Conservation (phyloP, 1,284 basidiomycete genomes). For the Ceratobasidium sp. region DNA sequence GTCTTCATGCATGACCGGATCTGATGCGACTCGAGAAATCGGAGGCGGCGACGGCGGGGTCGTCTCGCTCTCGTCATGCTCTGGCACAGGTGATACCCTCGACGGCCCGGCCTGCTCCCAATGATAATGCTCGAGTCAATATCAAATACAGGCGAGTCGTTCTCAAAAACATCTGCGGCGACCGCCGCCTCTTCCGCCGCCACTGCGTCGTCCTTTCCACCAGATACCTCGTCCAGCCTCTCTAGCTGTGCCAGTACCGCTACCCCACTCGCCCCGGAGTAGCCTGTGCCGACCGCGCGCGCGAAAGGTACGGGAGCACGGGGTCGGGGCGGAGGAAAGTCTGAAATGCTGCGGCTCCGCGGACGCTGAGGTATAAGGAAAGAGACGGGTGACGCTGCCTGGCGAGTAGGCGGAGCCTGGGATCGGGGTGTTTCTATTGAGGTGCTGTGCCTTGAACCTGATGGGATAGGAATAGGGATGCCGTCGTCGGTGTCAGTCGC, state of each 20-base stretch:
- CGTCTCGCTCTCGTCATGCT: conserved; percentile 25
- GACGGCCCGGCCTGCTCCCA: conserved; percentile 30
- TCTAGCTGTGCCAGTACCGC: conserved; percentile 83
- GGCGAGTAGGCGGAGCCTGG: conserved; percentile 25
- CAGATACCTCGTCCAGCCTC: conserved; percentile 78
- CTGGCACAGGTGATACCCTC: conserved; percentile 27
- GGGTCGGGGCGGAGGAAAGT: conserved; percentile 75
- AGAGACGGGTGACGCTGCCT: conserved; percentile 54
- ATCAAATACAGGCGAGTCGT: conserved; percentile 36
- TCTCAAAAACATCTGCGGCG: conserved; percentile 61
- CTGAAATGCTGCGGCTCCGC: conserved; percentile 51
- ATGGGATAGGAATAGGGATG: conserved; percentile 3
- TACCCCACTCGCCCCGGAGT: conserved; percentile 82
- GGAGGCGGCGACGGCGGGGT: conserved; percentile 30
- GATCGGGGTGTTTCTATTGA: conserved; percentile 54
- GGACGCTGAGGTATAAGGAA: conserved; percentile 60
- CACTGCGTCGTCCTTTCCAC: conserved; percentile 70
- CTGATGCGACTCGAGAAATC: conserved; percentile 22
- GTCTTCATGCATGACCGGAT: conserved; percentile 21
- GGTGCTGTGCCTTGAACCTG: conserved; percentile 62
- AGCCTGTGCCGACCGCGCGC: conserved; percentile 71
- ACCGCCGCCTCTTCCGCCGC: conserved; percentile 61
- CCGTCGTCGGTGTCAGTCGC: conserved; percentile 39
- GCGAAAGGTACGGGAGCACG: conserved; percentile 76
- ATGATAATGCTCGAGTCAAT: background rate